Base-by-base conservation (phyloP, 2,329 filamentous ascomycete species). In the Rasamsonia emersonii region DNA sequence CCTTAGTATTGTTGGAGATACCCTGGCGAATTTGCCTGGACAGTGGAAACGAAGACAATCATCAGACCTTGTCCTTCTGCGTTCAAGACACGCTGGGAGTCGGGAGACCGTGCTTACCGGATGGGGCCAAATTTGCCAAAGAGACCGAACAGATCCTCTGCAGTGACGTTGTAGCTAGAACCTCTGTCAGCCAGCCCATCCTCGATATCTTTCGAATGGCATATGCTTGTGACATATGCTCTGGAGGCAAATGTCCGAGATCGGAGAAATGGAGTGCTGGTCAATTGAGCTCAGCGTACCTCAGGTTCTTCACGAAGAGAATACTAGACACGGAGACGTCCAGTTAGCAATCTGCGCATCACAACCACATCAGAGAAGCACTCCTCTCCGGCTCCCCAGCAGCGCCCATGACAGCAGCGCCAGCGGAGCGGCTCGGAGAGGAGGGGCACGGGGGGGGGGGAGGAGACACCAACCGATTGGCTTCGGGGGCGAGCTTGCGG, bases 231-330 rank as follows among this genome's bases (percentile, higher is more conserved):
- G n/a, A n/a, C n/a, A n/a, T n/a, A n/a, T n/a, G 19, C 29, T 16
- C 14, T 27, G 21, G 24, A 35, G 7, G 34, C 36, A 30, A 33
- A 14, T 28, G 11, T 31, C 21, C 18, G 27, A 38, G 35, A 16
- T 30, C 29, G 28, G 26, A n/a, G 32, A n/a, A n/a, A n/a, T n/a
- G n/a, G n/a, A n/a, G n/a, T n/a, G n/a, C n/a, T n/a, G n/a, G n/a
- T n/a, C n/a, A n/a, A n/a, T n/a, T n/a, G n/a, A n/a, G n/a, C n/a
- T n/a, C n/a, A 36, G 66, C 71, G 49, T 65, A 93, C 86, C 84
- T 93, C 71, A 96, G 77, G 77, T 98, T 96, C 85, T 96, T 96
- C 57, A 96, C 89, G 77, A 96, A 96, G 72, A 98, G 84, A 81
- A 91, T 89, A 80, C 89, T 94, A 50, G 43, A 45, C 14, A 16